A percentile compares a stretch with the other conserved stretches of the same genome.
Conservation (phyloP, 305 asterid species). For the Fraxinus albicans region DNA sequence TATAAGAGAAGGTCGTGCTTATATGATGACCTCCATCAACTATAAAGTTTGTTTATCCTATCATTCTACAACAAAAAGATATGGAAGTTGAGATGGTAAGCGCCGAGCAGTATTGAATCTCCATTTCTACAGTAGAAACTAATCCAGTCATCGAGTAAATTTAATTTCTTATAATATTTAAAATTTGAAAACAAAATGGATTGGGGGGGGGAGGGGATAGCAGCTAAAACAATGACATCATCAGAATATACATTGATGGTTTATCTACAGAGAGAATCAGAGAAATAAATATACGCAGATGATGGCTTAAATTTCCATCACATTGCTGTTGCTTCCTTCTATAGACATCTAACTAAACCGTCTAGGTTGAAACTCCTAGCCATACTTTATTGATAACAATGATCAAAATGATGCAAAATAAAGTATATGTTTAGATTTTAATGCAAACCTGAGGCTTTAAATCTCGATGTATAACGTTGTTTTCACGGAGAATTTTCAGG, state of each 20-base stretch:
- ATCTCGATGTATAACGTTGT: conserved; percentile 1
- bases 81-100: background rate
- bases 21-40: background rate
- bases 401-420: background rate
- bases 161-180: background rate
- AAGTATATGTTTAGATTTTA: background rate
- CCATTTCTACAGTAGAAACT: background rate
- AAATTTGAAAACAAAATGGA: background rate
- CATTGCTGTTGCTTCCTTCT: background rate
- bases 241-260: background rate
- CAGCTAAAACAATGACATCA: background rate
- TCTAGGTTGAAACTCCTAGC: conserved; percentile 45
- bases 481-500: background rate
- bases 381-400: conserved; percentile 16
- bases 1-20: background rate
- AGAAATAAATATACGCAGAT: background rate
- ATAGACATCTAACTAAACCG: conserved; percentile 16
- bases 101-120: background rate
- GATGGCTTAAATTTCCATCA: background rate
- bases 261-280: background rate
- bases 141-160: background rate
- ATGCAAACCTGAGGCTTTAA: background rate
- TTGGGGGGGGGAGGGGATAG: background rate
- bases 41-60: background rate
- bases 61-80: background rate